Evolutionary conservation across 305 asterid genomes (phyloP), one percentile per base, ranked within the genome.

Genomic region (Solanum hybrid): DNA sequence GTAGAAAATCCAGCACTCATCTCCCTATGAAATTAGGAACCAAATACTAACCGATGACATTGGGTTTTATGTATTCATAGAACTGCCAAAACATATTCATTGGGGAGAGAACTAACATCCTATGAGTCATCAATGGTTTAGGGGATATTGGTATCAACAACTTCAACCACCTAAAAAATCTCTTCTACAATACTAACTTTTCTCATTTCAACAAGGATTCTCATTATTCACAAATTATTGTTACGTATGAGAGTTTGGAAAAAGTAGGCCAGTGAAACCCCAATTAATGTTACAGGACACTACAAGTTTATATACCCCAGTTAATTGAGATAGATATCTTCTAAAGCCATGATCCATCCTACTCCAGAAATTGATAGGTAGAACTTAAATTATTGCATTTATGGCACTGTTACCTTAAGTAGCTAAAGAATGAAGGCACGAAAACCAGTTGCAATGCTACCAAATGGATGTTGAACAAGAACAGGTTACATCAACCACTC

Each of bases 401-500:
- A n/a, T 3, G 46, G 67, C 12, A 24, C 86, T n/a, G 64, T 77
- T 35, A 88, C 34, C 16, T 74, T 35, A 76, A 76, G 37, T 88
- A 31, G 33, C 67, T 46, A 75, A 39, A 76, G 74, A 61, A 51
- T 20, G 4, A 14, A 67, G 35, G 28, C 67, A 76, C 26, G 13
- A 39, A 77, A 77, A 57, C 42, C 22, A 57, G 22, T 31, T 5
- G 71, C 71, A 40, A 20, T 40, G 14, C 71, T 31, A 81, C 5
- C 39, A 51, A 84, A 84, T 84, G 87, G 75, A 57, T 29, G 75
- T 29, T 84, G 87, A 14, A 84, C 40, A 31, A 46, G 75, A 51
- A 51, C 12, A 31, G 29, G 82, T 69, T 20, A 46, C 69, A 40
- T 28, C 71, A 89, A 74, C 57, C 80, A 92, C 99, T 93, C 93